A percentile compares a stretch with the other conserved stretches of the same genome.
Evolutionary conservation across 352 stramenopile genomes (phyloP).

Genomic region (Pythium volutum): DNA sequence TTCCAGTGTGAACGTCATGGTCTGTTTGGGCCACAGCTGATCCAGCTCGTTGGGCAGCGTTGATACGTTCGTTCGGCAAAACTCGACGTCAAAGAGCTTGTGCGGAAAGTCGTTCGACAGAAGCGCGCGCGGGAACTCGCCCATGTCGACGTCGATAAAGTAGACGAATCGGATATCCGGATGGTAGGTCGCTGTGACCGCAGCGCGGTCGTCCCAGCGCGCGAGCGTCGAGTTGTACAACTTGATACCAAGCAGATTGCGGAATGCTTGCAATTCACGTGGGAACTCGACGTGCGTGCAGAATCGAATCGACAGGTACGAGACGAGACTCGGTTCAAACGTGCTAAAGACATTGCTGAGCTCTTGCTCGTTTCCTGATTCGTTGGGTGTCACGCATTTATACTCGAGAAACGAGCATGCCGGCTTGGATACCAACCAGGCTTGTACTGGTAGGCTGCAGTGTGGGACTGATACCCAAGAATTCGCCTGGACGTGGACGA

Average conservation of each 20-base stretch:
- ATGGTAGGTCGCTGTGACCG: slow-evolving; percentile 28
- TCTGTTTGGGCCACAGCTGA: slow-evolving; percentile 23
- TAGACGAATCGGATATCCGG: slow-evolving; percentile 30
- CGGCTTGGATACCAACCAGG: slow-evolving; percentile 31
- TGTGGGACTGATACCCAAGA: neutral
- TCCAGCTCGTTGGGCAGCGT: slow-evolving; percentile 35
- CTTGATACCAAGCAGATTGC: slow-evolving; percentile 31
- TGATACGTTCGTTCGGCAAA: slow-evolving; percentile 34
- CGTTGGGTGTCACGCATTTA: slow-evolving; percentile 19
- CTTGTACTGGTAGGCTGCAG: slow-evolving; percentile 35
- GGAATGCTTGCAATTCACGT: slow-evolving; percentile 17
- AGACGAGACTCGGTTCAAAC: slow-evolving; percentile 11
- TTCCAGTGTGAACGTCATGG: slow-evolving; percentile 25
- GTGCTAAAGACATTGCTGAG: slow-evolving; percentile 2
- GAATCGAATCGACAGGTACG: slow-evolving; percentile 25
- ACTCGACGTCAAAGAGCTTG: slow-evolving; percentile 27
- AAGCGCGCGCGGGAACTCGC: slow-evolving; percentile 32
- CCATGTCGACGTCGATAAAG: slow-evolving; percentile 29
- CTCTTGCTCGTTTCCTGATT: slow-evolving; percentile 9
- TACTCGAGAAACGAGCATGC: slow-evolving; percentile 42
- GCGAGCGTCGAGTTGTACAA: slow-evolving; percentile 41
- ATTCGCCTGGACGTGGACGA: slow-evolving; percentile 4
- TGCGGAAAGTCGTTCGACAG: slow-evolving; percentile 32
- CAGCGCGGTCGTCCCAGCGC: slow-evolving; percentile 27
- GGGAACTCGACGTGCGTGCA: slow-evolving; percentile 35